Evolutionary conservation across 768 basidiomycete genomes (phyloP), one percentile per base, ranked within the genome.

Genomic region (Collybia mongolica): DNA sequence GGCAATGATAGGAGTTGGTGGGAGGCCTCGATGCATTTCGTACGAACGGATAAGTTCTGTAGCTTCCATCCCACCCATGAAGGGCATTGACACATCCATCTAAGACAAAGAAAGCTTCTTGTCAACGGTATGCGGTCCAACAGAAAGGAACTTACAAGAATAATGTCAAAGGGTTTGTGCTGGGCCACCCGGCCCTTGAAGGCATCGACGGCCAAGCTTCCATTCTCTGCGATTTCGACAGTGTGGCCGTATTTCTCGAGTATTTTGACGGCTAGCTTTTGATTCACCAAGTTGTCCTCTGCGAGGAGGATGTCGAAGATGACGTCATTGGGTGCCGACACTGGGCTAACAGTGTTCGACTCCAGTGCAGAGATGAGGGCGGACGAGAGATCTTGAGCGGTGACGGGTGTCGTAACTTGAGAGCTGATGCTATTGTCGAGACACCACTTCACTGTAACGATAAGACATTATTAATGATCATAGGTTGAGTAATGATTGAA

Each of bases 71-170:
- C 96, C 95, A 44, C 95, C 94, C 93, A 98, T 98, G 69, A 95
- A 88, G 5, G 94, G 93, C 93, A 96, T 95, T 9, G 94, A 97
- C 12, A 97, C 88, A 60, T 98, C 95, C 96, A 98, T 98, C 90
- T 96, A 53, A 14, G 45, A 44, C 11, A 39, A 22, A 51, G 44
- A 55, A 54, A 14, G 56, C 15, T 11, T 6, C n/a, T 20, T 22
- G 51, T 12, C 7, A 14, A 24, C 8, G 36, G 20, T 39, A 29
- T 40, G 3, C 40, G 20, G 26, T 14, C 19, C 24, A n/a, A 44
- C 9, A 24, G 32, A 44, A 28, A 2, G 35, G 3, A 23, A 77
- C 89, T 59, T 56, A 95, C 93, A 26, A 98, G 79, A 54, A 98
- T 92, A 57, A 97, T 88, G 66, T 97, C 91, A 62, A 91, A 97